These are phyloP conservation scores for Botryosphaeria dothidea DNA, from an alignment of 2,329 filamentous ascomycete species.

Conservation along the genomic window DNA sequence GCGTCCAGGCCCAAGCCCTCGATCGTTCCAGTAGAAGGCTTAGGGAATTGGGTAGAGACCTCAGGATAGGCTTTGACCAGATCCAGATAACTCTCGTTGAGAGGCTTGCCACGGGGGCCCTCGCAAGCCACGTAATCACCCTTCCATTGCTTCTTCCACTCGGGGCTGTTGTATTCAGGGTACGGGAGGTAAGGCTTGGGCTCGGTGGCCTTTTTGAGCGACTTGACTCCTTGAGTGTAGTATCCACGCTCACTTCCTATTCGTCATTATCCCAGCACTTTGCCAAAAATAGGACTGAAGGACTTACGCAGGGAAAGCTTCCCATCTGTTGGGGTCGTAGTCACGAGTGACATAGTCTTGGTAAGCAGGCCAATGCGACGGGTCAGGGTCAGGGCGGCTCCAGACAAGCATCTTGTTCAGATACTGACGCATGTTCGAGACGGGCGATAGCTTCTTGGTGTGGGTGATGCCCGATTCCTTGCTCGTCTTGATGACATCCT, in stretches of 20 bases:
- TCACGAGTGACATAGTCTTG: conserved; percentile 42
- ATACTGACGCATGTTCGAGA: conserved; percentile 34
- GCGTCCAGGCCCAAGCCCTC: conserved; percentile 39
- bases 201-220: conserved; percentile 25
- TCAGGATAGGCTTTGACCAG: conserved; percentile 63
- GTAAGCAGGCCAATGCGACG: conserved; percentile 48
- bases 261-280: not conserved
- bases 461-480: conserved; percentile 3
- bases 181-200: conserved; percentile 69
- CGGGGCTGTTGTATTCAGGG: conserved; percentile 65
- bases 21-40: conserved; percentile 39
- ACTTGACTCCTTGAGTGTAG: conserved; percentile 5
- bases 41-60: conserved; percentile 48
- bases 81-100: conserved; percentile 61
- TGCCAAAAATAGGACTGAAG: not conserved
- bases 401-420: conserved; percentile 46
- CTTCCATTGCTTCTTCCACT: conserved; percentile 59
- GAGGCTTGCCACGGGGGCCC: conserved; percentile 55
- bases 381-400: conserved; percentile 33
- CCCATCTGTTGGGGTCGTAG: conserved; percentile 52
- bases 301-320: conserved; percentile 43
- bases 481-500: conserved; percentile 11
- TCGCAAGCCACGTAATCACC: conserved; percentile 65
- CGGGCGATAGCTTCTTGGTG: conserved; percentile 14
- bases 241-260: not conserved